A percentile compares a stretch with the other conserved stretches of the same genome.
phyloP scores from a whole-genome alignment of 306 rosid species.

The Gleditsia sinensis region DNA sequence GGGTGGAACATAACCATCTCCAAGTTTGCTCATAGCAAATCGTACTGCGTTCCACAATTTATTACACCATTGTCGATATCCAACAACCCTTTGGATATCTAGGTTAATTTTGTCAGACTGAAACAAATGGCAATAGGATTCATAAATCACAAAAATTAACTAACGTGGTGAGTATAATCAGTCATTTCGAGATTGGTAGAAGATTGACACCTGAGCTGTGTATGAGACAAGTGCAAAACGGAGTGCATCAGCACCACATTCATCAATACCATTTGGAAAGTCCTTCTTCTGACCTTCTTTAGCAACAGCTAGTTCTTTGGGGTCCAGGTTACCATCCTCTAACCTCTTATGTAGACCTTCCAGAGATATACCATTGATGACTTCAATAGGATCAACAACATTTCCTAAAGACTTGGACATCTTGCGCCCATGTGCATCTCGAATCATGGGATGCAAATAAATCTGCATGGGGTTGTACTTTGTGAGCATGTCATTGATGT shows the following conservation, averaged over 20 bases:
- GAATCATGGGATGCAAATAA: constrained; percentile 97
- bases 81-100: constrained; percentile 94
- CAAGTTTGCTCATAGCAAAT: constrained; percentile 93
- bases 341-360: constrained; percentile 87
- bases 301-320: constrained; percentile 72
- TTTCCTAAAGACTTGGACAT: constrained; percentile 98
- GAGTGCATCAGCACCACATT: constrained; percentile 97
- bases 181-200: constrained; percentile 9
- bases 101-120: constrained; percentile 97
- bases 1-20: constrained; percentile 78
- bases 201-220: constrained; percentile 83
- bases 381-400: constrained; percentile 96
- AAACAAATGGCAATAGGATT: constrained; percentile 26
- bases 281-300: constrained; percentile 86
- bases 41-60: constrained; percentile 93
- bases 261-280: constrained; percentile 88
- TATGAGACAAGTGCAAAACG: constrained; percentile 91
- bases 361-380: constrained; percentile 75
- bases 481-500: constrained; percentile 24
- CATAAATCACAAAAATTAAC: constrained; percentile 15
- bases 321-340: constrained; percentile 88
- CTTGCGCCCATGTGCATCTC: constrained; percentile 99
- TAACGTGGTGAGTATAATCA: background rate
- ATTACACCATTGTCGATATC: constrained; percentile 96
- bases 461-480: constrained; percentile 53